Percentiles rank a stretch among this genome's conserved stretches.
Conservation (phyloP, 2,329 filamentous ascomycete genomes). For the Colletotrichum sp. region DNA sequence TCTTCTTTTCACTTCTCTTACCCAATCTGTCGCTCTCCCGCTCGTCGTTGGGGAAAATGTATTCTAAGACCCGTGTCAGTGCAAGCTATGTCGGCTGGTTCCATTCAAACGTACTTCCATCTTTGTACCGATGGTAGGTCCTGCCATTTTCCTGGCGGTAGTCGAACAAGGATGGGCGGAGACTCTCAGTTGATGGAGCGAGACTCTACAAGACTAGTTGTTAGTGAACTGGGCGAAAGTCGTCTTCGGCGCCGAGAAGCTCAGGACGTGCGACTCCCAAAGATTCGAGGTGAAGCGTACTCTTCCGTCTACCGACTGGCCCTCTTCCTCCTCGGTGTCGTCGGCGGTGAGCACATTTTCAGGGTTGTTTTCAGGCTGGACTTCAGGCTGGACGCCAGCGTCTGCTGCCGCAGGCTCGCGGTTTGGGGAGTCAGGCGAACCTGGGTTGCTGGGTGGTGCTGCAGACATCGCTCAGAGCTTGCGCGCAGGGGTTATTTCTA, state of each 20-base stretch:
- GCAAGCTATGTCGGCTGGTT: not conserved
- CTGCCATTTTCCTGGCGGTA: slow-evolving; percentile 41
- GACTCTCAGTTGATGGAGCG: not conserved
- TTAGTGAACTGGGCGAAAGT: not conserved
- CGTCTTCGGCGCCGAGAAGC: not conserved
- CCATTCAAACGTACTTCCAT: not conserved
- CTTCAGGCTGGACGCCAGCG: not conserved
- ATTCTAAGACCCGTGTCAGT: not conserved
- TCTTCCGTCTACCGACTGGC: not conserved
- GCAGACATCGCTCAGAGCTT: not conserved
- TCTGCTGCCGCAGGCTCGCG: not conserved
- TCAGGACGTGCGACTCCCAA: not conserved
- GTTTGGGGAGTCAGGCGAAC: not conserved
- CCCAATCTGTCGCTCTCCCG: not conserved
- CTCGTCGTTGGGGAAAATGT: not conserved
- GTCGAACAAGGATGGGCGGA: slow-evolving; percentile 26
- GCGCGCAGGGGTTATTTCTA: not conserved
- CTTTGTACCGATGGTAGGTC: slow-evolving; percentile 36
- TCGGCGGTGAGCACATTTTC: not conserved
- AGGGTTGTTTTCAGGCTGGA: not conserved
- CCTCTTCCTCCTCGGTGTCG: not conserved
- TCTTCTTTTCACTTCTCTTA: not conserved
- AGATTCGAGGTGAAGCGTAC: not conserved
- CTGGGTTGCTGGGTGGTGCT: not conserved
- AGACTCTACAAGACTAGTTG: not conserved